Conservation (phyloP, 176 grass and related monocot species). For the Cocos nucifera region DNA sequence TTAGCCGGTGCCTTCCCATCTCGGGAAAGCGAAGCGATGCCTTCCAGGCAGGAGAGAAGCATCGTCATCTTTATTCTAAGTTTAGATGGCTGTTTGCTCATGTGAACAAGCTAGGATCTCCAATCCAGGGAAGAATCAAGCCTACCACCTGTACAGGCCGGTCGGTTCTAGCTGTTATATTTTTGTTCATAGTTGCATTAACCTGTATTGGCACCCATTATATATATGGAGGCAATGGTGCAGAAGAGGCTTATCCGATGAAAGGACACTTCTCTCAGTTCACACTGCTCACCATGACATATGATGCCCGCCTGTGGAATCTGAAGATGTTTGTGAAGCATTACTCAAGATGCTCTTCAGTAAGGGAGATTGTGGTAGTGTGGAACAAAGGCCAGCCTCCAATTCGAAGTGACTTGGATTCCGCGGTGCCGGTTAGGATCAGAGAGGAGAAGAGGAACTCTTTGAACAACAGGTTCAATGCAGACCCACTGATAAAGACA, state of each 20-base stretch:
- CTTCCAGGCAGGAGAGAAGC: constrained; percentile 11
- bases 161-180: constrained; percentile 20
- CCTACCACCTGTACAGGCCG: constrained; percentile 37
- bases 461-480: constrained; percentile 88
- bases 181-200: constrained; percentile 28
- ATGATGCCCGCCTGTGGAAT: constrained; percentile 79
- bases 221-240: constrained; percentile 52
- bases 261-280: constrained; percentile 72
- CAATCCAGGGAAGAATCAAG: constrained; percentile 48
- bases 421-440: constrained; percentile 49
- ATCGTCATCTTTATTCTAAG: constrained; percentile 30
- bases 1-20: constrained; percentile 44
- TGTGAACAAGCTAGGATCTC: constrained; percentile 34
- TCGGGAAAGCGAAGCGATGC: constrained; percentile 41
- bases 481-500: constrained; percentile 67
- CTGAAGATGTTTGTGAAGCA: constrained; percentile 81
- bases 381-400: constrained; percentile 74
- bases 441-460: constrained; percentile 71
- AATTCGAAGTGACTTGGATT: constrained; percentile 46
- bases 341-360: constrained; percentile 86
- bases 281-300: constrained; percentile 89
- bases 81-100: constrained; percentile 29
- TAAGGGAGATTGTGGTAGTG: constrained; percentile 71
- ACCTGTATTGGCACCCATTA: constrained; percentile 73
- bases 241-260: constrained; percentile 54